Conservation (phyloP, 176 grass and related monocot genomes). For the Luzula sylvatica region DNA sequence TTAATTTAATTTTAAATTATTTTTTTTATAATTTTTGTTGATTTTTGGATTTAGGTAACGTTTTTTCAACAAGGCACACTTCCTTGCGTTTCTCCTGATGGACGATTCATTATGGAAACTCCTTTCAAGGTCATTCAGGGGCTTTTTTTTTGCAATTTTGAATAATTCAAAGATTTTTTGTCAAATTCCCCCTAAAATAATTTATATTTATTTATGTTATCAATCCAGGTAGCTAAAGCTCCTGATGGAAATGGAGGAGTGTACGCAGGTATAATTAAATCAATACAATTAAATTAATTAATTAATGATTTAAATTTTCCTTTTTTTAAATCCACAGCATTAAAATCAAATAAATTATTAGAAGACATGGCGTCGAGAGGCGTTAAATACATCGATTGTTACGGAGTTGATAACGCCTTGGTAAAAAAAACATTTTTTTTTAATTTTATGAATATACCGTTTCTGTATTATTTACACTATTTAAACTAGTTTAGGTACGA, state of each 20-base stretch:
- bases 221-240: slow-evolving; percentile 78
- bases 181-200: too few species aligned
- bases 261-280: slow-evolving; percentile 58
- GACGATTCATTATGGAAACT: slow-evolving; percentile 98
- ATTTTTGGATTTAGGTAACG: slow-evolving; percentile 45
- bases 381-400: slow-evolving; percentile 87
- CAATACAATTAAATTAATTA: not conserved
- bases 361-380: slow-evolving; percentile 79
- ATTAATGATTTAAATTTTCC: not conserved
- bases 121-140: slow-evolving; percentile 53
- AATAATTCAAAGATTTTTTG: too few species aligned
- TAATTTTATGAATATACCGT: too few species aligned
- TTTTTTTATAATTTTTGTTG: not conserved
- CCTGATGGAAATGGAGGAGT: slow-evolving; percentile 98
- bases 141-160: too few species aligned
- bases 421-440: slow-evolving; percentile 28
- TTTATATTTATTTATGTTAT: too few species aligned
- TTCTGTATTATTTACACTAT: slow-evolving; percentile 25
- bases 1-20: not conserved
- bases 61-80: slow-evolving; percentile 99
- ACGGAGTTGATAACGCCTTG: slow-evolving; percentile 80
- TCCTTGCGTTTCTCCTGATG: slow-evolving; percentile 81
- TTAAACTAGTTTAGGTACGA: slow-evolving; percentile 47
- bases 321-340: slow-evolving; percentile 31
- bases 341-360: slow-evolving; percentile 67